Conservation (phyloP, 768 basidiomycete species). For the Chalciporus sphaerocephalus region DNA sequence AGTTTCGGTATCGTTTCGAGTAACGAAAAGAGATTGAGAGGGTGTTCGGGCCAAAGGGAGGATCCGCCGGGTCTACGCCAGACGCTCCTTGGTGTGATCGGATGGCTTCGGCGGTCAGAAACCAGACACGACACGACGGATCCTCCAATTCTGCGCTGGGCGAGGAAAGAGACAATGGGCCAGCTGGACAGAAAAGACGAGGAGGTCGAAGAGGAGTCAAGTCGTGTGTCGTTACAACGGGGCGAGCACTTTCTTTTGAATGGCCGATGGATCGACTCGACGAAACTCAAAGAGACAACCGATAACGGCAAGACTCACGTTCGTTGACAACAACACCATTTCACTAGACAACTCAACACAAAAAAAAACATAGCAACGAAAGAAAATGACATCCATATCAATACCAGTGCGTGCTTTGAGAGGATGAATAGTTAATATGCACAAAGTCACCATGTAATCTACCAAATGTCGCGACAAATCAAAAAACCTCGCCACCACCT, state of each 20-base stretch:
- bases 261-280: constrained; percentile 8
- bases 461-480: not conserved
- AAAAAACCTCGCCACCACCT: not conserved
- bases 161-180: not conserved
- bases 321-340: not conserved
- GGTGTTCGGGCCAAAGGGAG: constrained; percentile 27
- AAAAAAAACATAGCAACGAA: constrained; percentile 16
- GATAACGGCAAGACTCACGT: constrained; percentile 20
- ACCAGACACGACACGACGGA: constrained; percentile 48
- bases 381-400: constrained; percentile 1
- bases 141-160: constrained; percentile 30
- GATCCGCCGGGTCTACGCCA: constrained; percentile 52
- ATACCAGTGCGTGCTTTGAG: not conserved
- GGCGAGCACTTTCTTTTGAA: constrained; percentile 6
- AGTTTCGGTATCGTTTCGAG: constrained; percentile 8
- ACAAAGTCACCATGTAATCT: not conserved
- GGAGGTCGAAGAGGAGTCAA: not conserved
- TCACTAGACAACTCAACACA: not conserved
- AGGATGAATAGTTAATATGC: not conserved
- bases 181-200: constrained; percentile 5
- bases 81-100: constrained; percentile 37
- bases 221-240: constrained; percentile 12
- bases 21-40: not conserved
- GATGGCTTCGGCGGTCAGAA: constrained; percentile 33
- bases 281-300: not conserved